Conservation (phyloP, 2,329 filamentous ascomycete genomes). For the Triangularia setosa region DNA sequence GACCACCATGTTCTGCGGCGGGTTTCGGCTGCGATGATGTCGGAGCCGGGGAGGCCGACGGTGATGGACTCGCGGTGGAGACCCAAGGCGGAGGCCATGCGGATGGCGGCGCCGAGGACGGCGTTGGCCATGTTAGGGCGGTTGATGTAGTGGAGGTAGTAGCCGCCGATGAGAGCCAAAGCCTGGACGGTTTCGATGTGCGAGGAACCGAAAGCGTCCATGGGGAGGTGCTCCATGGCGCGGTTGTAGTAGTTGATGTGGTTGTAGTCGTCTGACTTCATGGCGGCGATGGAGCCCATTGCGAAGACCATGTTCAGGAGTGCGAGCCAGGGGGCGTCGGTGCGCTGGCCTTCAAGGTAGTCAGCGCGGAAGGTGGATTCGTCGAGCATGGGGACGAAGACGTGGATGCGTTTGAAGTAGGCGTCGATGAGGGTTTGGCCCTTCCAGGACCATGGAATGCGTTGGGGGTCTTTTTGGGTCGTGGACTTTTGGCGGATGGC, state of each 20-base stretch:
- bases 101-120: conserved; percentile 64
- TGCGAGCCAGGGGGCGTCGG: conserved; percentile 66
- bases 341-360: conserved; percentile 58
- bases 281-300: conserved; percentile 67
- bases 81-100: conserved; percentile 71
- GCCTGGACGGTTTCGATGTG: conserved; percentile 72
- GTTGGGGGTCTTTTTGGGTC: conserved; percentile 45
- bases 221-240: conserved; percentile 61
- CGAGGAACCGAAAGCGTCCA: conserved; percentile 66
- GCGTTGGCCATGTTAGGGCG: conserved; percentile 73
- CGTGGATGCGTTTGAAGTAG: conserved; percentile 72
- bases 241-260: conserved; percentile 68
- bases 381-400: conserved; percentile 70
- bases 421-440: conserved; percentile 67
- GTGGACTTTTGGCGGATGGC: conserved; percentile 40
- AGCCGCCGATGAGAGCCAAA: conserved; percentile 66
- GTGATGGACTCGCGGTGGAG: conserved; percentile 60
- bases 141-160: conserved; percentile 75
- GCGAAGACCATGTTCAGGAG: conserved; percentile 74
- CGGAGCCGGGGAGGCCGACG: conserved; percentile 40
- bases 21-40: conserved; percentile 54
- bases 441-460: conserved; percentile 57
- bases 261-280: conserved; percentile 59
- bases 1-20: conserved; percentile 71
- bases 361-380: conserved; percentile 65